These are phyloP conservation scores for Trichoderma guizhouense DNA, from an alignment of 2,329 filamentous ascomycete genomes.

Conservation along the genomic window DNA sequence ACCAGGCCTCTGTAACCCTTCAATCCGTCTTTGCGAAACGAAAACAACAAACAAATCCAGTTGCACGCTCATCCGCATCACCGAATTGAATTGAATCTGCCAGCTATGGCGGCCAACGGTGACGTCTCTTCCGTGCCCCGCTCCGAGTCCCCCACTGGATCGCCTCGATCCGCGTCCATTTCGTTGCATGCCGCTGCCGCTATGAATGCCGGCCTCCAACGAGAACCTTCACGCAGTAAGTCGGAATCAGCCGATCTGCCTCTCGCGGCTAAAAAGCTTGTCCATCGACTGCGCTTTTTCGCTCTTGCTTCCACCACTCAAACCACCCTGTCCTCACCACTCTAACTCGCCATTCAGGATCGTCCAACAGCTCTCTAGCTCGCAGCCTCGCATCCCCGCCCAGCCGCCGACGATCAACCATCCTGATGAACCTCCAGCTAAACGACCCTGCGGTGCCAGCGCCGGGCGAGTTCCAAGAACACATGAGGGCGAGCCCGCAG, in stretches of 20 bases:
- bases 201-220: conserved; percentile 72
- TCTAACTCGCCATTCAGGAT: conserved; percentile 33
- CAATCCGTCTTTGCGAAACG: neutral
- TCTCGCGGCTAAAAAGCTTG: conserved; percentile 10
- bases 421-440: conserved; percentile 70
- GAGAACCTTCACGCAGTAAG: conserved; percentile 58
- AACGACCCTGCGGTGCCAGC: conserved; percentile 67
- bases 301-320: neutral
- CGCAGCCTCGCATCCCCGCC: conserved; percentile 45
- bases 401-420: conserved; percentile 62
- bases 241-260: neutral
- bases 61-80: neutral
- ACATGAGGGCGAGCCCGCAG: conserved; percentile 40
- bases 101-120: conserved; percentile 31
- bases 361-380: conserved; percentile 51
- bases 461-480: conserved; percentile 61
- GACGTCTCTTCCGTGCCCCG: conserved; percentile 26
- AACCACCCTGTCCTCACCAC: neutral
- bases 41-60: neutral
- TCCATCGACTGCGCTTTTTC: neutral
- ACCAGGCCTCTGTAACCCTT: neutral
- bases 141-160: conserved; percentile 54
- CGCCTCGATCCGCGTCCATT: conserved; percentile 62
- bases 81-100: neutral
- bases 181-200: conserved; percentile 74